Percentiles rank a stretch among this genome's conserved stretches.
Conservation (phyloP, 306 rosid genomes). For the Astragalus glycyphyllos region DNA sequence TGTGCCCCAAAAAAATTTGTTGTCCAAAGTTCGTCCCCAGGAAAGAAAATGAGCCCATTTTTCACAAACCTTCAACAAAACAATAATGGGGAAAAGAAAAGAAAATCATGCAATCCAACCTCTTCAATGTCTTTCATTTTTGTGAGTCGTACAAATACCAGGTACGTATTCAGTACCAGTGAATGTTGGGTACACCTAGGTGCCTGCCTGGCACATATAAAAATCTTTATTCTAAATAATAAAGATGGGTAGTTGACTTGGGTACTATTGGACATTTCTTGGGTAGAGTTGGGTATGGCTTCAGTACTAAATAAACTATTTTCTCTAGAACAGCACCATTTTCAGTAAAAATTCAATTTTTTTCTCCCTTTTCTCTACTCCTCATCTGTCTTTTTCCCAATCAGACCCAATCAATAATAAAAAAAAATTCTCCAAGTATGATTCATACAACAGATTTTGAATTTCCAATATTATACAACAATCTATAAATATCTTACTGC, state of each 20-base stretch:
- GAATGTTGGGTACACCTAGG: background rate
- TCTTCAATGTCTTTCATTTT: background rate
- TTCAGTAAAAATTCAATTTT: background rate
- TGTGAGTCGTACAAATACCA: background rate
- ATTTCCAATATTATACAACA: no score
- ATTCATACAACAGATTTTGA: no score
- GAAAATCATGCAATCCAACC: background rate
- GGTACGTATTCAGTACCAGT: background rate
- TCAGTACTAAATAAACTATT: background rate
- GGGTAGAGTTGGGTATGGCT: background rate
- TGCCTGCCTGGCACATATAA: background rate
- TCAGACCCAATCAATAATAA: background rate
- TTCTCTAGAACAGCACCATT: background rate
- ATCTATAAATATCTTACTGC: no score
- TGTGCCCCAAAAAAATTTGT: background rate
- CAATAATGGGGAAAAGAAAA: background rate
- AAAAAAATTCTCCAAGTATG: no score
- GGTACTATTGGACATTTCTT: background rate
- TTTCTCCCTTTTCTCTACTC: background rate
- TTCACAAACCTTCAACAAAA: background rate
- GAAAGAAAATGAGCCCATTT: slow-evolving; percentile 2
- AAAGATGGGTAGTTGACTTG: background rate
- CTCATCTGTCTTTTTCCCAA: background rate
- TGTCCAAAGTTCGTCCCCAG: background rate
- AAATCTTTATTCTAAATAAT: background rate